Base-by-base conservation (phyloP, 1,284 basidiomycete species). In the Austroboletus olivaceoglutinosus region DNA sequence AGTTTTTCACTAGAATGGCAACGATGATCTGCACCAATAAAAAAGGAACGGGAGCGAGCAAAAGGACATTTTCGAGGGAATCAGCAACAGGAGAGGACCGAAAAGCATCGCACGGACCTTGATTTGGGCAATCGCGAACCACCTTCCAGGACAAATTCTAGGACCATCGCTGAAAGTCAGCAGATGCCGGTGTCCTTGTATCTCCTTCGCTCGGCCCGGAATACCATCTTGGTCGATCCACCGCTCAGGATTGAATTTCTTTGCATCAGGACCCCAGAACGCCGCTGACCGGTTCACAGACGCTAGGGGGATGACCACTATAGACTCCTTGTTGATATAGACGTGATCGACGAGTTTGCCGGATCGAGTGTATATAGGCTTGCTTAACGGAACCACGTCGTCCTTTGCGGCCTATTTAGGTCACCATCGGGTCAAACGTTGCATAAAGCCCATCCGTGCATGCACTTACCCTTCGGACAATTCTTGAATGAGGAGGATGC, bases 381-480 rank as follows among this genome's bases (percentile, higher is more conserved):
- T 54, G 31, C 67, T 70, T 47, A 83, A 70, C 0, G 80, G 82
- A 19, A 85, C 73, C 2, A 80, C 59, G 48, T 83, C 80, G 55
- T 83, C 78, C 68, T 80, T 63, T 23, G 65, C 52, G 1, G 62
- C 80, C 77, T 68, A 69, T 42, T 31, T 63, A 48, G 4, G 12
- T 37, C 12, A 29, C 0, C 11, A 12, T 29, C 4, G 27, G 27
- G 5, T 52, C 11, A 41, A 36, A 34, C 4, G 18, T 3, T 6
- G 21, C 3, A 22, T 21, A 10, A 30, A 40, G 0, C 21, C 21
- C 1, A 0, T 15, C 19, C 12, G 29, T 1, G 16, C 2, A 5
- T 13, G 15, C 5, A 69, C 68, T 58, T n/a, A 75, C 74, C 0
- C 73, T 73, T 3, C 75, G 71, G 0, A 67, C 72, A 1, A 76